A percentile compares a stretch with the other conserved stretches of the same genome.
Evolutionary conservation across 2,329 filamentous ascomycete genomes (phyloP).

Genomic region (Spiromastix sp.): DNA sequence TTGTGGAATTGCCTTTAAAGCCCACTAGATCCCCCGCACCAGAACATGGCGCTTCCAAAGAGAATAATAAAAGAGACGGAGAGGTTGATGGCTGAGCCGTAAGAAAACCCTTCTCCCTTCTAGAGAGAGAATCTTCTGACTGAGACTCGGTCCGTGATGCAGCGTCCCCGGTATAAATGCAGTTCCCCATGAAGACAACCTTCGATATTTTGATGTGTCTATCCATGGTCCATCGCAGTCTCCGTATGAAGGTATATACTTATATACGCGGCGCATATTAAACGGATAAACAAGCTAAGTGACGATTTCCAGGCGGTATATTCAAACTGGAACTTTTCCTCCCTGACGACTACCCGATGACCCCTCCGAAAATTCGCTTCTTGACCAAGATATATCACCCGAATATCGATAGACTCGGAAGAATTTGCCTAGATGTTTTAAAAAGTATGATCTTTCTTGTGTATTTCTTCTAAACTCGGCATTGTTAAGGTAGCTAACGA

Average conservation of each 20-base stretch:
- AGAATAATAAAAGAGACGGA: constrained; percentile 98
- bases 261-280: no score
- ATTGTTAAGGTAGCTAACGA: no score
- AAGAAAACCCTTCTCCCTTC: no score
- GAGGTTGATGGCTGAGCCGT: constrained; percentile 93
- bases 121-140: no score
- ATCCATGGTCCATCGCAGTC: constrained; percentile 88
- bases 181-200: constrained; percentile 90
- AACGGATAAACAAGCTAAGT: constrained; percentile 6
- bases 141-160: no score
- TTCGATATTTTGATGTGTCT: constrained; percentile 95
- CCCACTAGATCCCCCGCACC: no score
- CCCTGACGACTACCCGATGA: constrained; percentile 98
- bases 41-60: no score
- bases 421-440: constrained; percentile 92
- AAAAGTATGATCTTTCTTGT: constrained; percentile 62
- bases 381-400: constrained; percentile 99
- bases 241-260: constrained; percentile 79
- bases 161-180: constrained; percentile 96
- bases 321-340: constrained; percentile 97
- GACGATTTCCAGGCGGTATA: constrained; percentile 51
- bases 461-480: no score
- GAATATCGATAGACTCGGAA: constrained; percentile 94
- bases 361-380: constrained; percentile 94
- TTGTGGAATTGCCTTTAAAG: no score